Conservation (phyloP, 305 asterid genomes). For the Fraxinus latifolia region DNA sequence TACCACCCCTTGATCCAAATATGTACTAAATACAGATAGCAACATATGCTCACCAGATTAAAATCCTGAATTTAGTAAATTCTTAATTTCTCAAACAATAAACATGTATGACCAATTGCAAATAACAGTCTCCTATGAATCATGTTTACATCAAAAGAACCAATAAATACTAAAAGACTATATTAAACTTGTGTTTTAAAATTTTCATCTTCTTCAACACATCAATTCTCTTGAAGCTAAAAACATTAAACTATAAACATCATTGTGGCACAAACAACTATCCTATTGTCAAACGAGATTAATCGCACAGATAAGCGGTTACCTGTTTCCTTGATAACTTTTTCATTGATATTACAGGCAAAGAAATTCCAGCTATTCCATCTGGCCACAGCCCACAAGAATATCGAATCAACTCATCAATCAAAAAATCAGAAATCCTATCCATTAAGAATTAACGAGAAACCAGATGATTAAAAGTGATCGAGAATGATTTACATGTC, state of each 20-base stretch:
- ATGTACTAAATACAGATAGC: not conserved
- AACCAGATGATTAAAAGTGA: slow-evolving; percentile 4
- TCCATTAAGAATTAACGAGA: not conserved
- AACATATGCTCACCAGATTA: not conserved
- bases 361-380: slow-evolving; percentile 89
- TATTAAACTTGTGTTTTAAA: not conserved
- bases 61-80: not conserved
- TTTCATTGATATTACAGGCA: slow-evolving; percentile 70
- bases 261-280: not conserved
- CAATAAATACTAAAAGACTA: not conserved
- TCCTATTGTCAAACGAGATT: not conserved
- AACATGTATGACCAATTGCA: not conserved
- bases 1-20: not conserved
- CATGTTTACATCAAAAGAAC: slow-evolving; percentile 8
- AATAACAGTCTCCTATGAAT: not conserved
- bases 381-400: slow-evolving; percentile 34
- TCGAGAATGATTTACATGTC: slow-evolving; percentile 9
- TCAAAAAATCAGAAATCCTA: not conserved
- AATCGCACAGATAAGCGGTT: not conserved
- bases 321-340: slow-evolving; percentile 83
- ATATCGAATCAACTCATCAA: slow-evolving; percentile 20
- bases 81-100: not conserved
- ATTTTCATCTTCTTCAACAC: not conserved
- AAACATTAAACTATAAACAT: not conserved
- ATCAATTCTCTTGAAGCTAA: not conserved